Conservation (phyloP, 805 yeast genomes). For the Yamadazyma nakazawae region DNA sequence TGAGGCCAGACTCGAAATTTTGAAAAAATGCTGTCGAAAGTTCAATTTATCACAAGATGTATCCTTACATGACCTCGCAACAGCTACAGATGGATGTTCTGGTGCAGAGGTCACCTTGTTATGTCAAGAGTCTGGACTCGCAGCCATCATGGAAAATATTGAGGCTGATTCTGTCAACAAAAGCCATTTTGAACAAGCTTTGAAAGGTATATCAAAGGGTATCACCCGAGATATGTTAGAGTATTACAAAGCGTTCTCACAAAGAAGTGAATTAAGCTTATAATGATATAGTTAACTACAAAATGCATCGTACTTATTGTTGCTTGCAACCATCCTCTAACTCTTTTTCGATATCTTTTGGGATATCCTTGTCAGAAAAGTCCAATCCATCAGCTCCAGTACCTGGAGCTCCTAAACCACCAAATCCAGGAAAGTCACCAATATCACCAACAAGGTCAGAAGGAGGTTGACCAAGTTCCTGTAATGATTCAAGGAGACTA, state of each 20-base stretch:
- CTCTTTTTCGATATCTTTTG: slow-evolving; percentile 49
- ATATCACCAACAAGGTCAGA: slow-evolving; percentile 64
- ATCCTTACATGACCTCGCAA: slow-evolving; percentile 53
- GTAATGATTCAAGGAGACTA: slow-evolving; percentile 59
- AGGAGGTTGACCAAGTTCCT: slow-evolving; percentile 80
- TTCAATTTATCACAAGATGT: slow-evolving; percentile 52
- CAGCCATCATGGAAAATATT: slow-evolving; percentile 83
- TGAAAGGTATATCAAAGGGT: slow-evolving; percentile 65
- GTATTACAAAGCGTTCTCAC: slow-evolving; percentile 61
- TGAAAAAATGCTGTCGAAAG: slow-evolving; percentile 62
- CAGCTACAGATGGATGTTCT: slow-evolving; percentile 80
- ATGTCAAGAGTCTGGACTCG: slow-evolving; percentile 93
- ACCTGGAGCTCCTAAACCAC: slow-evolving; percentile 41
- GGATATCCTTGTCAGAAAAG: slow-evolving; percentile 51
- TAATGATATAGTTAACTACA: slow-evolving; percentile 10
- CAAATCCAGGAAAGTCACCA: slow-evolving; percentile 44
- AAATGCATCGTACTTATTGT: slow-evolving; percentile 13
- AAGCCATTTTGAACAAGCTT: slow-evolving; percentile 70
- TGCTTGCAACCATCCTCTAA: slow-evolving; percentile 59
- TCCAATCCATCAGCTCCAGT: slow-evolving; percentile 38
- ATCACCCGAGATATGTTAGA: slow-evolving; percentile 83
- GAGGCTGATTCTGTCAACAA: slow-evolving; percentile 51
- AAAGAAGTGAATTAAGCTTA: slow-evolving; percentile 27
- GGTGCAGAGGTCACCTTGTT: slow-evolving; percentile 93
- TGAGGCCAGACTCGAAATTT: slow-evolving; percentile 75